These are phyloP conservation scores for Penicillium sp. DNA, from an alignment of 2,329 filamentous ascomycete species.

Conservation along the genomic window DNA sequence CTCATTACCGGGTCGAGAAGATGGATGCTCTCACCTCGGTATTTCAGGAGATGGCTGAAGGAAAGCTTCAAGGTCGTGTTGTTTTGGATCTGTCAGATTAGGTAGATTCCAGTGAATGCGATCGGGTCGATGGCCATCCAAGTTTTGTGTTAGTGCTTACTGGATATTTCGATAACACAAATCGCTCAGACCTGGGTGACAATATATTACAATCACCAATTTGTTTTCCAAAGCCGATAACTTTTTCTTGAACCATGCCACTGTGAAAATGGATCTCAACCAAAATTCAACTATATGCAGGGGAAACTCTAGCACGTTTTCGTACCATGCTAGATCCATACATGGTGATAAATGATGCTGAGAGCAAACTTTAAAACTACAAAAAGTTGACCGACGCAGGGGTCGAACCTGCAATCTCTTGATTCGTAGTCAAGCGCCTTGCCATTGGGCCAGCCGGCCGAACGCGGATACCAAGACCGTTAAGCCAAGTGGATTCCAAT, in stretches of 20 bases:
- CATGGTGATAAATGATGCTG: too few relatives aligned
- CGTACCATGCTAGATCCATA: neutral
- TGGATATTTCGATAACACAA: neutral
- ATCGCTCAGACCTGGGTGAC: neutral
- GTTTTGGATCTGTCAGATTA: conserved; percentile 46
- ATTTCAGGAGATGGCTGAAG: conserved; percentile 50
- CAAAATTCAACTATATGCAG: too few relatives aligned
- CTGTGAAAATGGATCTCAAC: neutral
- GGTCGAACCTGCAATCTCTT: conserved; percentile 56
- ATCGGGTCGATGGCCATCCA: neutral
- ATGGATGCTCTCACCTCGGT: conserved; percentile 53
- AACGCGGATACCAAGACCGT: neutral
- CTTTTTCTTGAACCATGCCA: too few relatives aligned
- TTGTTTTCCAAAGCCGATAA: too few relatives aligned
- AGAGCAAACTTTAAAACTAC: neutral
- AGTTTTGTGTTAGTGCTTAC: neutral
- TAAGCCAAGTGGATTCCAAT: neutral
- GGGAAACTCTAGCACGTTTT: neutral
- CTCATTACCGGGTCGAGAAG: conserved; percentile 48
- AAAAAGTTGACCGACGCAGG: conserved; percentile 43
- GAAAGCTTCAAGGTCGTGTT: conserved; percentile 51
- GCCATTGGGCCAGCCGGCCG: conserved; percentile 51
- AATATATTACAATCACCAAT: neutral
- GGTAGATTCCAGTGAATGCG: neutral
- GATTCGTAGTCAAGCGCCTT: conserved; percentile 58